Evolutionary conservation across 108 stramenopile genomes (phyloP), one percentile per base, ranked within the genome.

Genomic region (Cyclotella cryptica): DNA sequence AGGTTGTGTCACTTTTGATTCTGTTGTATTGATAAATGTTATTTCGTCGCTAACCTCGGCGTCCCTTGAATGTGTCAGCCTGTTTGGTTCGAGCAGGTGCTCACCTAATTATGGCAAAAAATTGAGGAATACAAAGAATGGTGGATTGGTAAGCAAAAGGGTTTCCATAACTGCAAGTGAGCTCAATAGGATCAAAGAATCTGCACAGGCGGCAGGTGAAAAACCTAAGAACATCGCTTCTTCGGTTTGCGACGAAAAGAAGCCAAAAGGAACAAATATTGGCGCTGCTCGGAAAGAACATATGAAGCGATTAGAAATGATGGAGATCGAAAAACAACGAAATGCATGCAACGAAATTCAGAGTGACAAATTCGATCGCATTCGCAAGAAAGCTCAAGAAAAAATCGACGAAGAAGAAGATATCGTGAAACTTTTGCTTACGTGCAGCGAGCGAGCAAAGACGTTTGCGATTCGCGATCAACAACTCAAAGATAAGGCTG

Each of bases 391-490:
- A 69, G 90, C 92, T 28, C 86, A 86, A 42, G 85, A 88, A 55
- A 87, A 91, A 76, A 74, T 90, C 17, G 89, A 88, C 39, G 84
- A 90, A 46, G 61, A 58, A 15, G 78, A 83, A 47, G 93, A 93
- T 73, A 69, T 92, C 19, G 90, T 92, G 17, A 94, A 94, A 79
- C 74, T 88, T 51, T 72, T 94, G 22, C 81, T 78, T 49, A 84
- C 90, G 11, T 88, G 87, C 60, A 87, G 82, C 40, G 83, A 86
- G 41, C 83, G 93, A 35, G 93, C 93, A 9, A 82, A 78, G 19
- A 88, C 91, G 22, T 94, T 90, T 77, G 85, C 90, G 27, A 91
- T 94, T 70, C 90, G 93, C 21, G 93, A 94, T 75, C 77, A 87
- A 60, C 93, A 94, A 84, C 83, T 94, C 24, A 78, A 81, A 45